Conservation (phyloP, 78 protist species). For the Bigelowiella natans region DNA sequence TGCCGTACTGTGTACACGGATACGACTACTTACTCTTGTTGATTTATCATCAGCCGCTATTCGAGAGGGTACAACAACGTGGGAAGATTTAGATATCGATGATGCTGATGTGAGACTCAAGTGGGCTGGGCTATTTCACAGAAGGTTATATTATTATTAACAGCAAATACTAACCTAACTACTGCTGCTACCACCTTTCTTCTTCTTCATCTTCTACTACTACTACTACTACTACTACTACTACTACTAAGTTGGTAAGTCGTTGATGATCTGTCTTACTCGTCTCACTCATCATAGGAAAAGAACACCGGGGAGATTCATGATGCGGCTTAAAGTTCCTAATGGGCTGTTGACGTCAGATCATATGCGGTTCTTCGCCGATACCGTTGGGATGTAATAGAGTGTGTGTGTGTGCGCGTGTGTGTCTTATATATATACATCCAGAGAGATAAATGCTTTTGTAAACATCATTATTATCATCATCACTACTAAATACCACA, state of each 20-base stretch:
- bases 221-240: neutral
- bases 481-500: neutral
- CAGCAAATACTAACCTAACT: too few relatives aligned
- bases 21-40: too few relatives aligned
- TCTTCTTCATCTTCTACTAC: neutral
- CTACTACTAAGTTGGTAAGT: too few relatives aligned
- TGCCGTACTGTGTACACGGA: too few relatives aligned
- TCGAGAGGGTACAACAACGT: neutral
- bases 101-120: constrained; percentile 21
- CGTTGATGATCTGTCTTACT: neutral
- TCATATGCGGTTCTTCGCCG: constrained; percentile 3
- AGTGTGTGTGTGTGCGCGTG: neutral
- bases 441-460: neutral
- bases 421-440: neutral
- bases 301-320: constrained; percentile 10
- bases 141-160: neutral
- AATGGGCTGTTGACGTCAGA: constrained; percentile 7
- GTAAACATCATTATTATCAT: neutral
- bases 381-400: neutral
- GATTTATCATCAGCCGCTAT: neutral
- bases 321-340: constrained; percentile 21
- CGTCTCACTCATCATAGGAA: neutral
- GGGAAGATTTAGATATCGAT: neutral
- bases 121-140: constrained; percentile 22
- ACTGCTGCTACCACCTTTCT: too few relatives aligned